Conservation (phyloP, 78 protist species). For the Dictyostelium discoideum region DNA sequence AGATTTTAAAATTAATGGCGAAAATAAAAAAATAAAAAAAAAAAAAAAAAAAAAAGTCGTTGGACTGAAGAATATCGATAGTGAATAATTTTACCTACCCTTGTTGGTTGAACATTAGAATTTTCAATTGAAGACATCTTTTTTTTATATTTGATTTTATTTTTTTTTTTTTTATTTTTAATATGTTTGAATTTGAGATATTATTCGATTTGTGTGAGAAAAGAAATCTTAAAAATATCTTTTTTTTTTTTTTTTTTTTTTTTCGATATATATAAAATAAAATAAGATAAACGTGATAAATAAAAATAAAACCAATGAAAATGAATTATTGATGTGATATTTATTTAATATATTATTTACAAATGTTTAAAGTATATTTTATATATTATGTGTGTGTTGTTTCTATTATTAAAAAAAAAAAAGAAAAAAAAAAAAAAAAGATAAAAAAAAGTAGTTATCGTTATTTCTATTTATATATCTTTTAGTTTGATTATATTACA, state of each 20-base stretch:
- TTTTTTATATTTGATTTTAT: neutral
- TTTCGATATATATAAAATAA: neutral
- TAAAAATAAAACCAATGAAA: constrained; percentile 2
- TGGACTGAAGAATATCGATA: neutral
- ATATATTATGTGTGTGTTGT: no score
- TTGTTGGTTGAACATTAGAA: neutral
- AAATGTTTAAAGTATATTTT: neutral
- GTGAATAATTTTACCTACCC: neutral
- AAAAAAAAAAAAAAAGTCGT: neutral
- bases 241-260: neutral
- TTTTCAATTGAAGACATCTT: neutral
- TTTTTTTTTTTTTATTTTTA: neutral
- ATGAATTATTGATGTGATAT: neutral
- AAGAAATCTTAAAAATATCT: neutral
- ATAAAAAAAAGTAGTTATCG: neutral
- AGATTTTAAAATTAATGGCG: neutral
- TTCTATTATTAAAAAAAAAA: no score
- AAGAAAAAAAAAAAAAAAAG: neutral
- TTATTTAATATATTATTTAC: neutral
- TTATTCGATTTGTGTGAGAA: neutral
- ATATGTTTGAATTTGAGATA: neutral
- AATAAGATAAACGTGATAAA: neutral
- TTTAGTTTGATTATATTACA: neutral
- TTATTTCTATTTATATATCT: neutral
- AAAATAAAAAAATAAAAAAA: neutral